These are phyloP conservation scores for Scheffersomyces amazonensis DNA, from an alignment of 805 yeast genomes.

Conservation along the genomic window DNA sequence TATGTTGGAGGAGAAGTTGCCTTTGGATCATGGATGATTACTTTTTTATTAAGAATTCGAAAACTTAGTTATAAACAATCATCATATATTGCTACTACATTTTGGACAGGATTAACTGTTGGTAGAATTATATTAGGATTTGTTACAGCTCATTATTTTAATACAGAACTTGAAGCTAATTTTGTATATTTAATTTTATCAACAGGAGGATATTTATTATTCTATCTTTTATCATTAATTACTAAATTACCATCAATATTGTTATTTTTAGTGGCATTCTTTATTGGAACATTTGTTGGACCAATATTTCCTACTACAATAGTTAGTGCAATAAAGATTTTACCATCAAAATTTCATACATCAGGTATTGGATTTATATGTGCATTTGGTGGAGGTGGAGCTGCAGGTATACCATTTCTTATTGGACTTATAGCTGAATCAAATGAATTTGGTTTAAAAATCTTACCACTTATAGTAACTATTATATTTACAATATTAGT, in stretches of 20 bases:
- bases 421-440: slow-evolving; percentile 50
- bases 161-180: slow-evolving; percentile 46
- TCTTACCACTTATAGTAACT: slow-evolving; percentile 30
- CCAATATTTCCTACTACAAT: slow-evolving; percentile 68
- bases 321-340: slow-evolving; percentile 55
- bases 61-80: slow-evolving; percentile 31
- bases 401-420: slow-evolving; percentile 68
- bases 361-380: slow-evolving; percentile 72
- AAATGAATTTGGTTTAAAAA: slow-evolving; percentile 27
- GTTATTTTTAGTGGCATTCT: slow-evolving; percentile 33
- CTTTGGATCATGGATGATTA: slow-evolving; percentile 53
- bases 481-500: slow-evolving; percentile 20
- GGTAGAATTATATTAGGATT: slow-evolving; percentile 52
- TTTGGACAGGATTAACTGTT: slow-evolving; percentile 49
- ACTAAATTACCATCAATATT: slow-evolving; percentile 25
- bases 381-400: slow-evolving; percentile 81
- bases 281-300: slow-evolving; percentile 50
- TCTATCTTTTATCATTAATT: slow-evolving; percentile 19
- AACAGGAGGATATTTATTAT: slow-evolving; percentile 22
- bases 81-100: slow-evolving; percentile 48
- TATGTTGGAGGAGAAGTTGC: slow-evolving; percentile 54
- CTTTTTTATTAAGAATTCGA: slow-evolving; percentile 43
- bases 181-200: slow-evolving; percentile 34
- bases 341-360: slow-evolving; percentile 61
- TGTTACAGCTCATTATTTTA: slow-evolving; percentile 48